A percentile compares a stretch with the other conserved stretches of the same genome.
Conservation (phyloP, 176 grass and related monocot genomes). For the Oryza brachyantha region DNA sequence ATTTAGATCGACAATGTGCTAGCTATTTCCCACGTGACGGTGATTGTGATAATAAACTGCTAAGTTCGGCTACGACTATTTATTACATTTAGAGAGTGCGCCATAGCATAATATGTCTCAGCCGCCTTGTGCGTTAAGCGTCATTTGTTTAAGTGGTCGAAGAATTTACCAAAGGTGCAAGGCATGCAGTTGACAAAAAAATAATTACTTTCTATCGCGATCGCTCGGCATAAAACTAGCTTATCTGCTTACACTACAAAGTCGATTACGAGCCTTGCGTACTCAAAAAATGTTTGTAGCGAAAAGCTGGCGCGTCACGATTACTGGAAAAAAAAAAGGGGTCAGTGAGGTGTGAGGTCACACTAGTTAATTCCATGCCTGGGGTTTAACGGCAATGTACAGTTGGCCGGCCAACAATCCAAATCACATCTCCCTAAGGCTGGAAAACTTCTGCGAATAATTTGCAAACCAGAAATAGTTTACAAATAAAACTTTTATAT, state of each 20-base stretch:
- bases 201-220: not conserved
- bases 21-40: conserved; percentile 18
- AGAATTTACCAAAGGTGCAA: not conserved
- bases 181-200: not conserved
- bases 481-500: no score
- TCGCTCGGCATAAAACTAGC: conserved; percentile 26
- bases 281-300: not conserved
- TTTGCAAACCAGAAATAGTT: no score
- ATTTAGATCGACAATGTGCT: not conserved
- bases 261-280: not conserved
- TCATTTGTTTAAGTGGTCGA: not conserved
- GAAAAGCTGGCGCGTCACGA: not conserved
- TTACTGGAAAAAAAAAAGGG: not conserved
- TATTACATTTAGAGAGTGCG: no score
- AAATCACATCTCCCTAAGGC: not conserved
- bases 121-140: not conserved
- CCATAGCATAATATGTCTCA: not conserved
- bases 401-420: not conserved
- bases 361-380: not conserved
- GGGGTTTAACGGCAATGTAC: not conserved
- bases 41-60: not conserved
- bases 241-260: conserved; percentile 4
- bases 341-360: not conserved
- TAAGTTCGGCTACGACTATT: not conserved
- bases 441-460: no score